These are phyloP conservation scores for Amphicarpaea edgeworthii DNA, from an alignment of 306 rosid species.

Conservation along the genomic window DNA sequence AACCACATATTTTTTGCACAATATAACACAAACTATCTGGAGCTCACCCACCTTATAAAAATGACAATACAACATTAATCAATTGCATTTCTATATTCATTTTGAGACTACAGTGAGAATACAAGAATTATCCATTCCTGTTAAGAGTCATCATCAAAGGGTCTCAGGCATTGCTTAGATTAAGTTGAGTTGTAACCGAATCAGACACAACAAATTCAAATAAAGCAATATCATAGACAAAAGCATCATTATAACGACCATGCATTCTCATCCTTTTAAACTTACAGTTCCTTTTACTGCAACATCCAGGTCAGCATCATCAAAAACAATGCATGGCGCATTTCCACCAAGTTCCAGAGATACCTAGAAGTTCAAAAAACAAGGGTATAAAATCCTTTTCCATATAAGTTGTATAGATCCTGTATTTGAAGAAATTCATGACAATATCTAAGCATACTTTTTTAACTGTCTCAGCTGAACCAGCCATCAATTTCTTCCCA, in stretches of 20 bases:
- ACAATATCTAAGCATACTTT: conserved; percentile 59
- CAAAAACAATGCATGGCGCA: conserved; percentile 96
- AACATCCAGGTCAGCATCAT: conserved; percentile 94
- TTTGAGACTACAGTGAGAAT: conserved; percentile 15
- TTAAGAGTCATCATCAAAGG: conserved; percentile 13
- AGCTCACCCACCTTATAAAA: conserved; percentile 26
- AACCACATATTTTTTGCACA: not conserved
- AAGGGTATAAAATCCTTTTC: conserved; percentile 15
- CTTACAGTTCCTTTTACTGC: conserved; percentile 97
- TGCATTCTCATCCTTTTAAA: conserved; percentile 39
- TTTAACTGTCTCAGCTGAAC: conserved; percentile 94
- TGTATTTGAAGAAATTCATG: conserved; percentile 38
- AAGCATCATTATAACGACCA: conserved; percentile 34
- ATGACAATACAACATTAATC: conserved; percentile 9
- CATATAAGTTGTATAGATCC: conserved; percentile 20
- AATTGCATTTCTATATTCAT: not conserved
- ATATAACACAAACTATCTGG: conserved; percentile 12
- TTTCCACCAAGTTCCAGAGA: conserved; percentile 99
- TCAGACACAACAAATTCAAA: not conserved
- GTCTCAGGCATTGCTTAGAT: not conserved
- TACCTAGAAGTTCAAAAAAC: conserved; percentile 56
- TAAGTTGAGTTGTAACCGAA: not conserved
- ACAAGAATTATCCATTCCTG: conserved; percentile 7
- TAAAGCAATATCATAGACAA: conserved; percentile 29
- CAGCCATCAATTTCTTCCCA: conserved; percentile 97